Evolutionary conservation across 2,329 filamentous ascomycete genomes (phyloP).

Genomic region (Venturia effusa): DNA sequence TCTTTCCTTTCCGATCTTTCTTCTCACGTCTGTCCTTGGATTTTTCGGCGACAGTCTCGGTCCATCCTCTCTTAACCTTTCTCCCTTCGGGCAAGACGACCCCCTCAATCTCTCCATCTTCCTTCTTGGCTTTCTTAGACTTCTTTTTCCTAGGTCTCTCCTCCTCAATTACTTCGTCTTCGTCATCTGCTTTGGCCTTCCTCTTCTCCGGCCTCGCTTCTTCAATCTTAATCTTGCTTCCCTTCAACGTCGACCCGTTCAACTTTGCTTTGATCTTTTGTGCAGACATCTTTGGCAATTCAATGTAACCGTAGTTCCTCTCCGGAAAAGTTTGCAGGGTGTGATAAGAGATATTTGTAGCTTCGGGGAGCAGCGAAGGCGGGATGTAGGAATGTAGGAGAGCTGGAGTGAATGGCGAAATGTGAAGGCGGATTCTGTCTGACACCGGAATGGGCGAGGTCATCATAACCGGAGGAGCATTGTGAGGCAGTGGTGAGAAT

Average conservation of each 20-base stretch:
- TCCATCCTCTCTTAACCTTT: conserved; percentile 85
- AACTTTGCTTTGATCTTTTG: conserved; percentile 88
- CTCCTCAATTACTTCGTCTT: conserved; percentile 22
- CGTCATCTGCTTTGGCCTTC: conserved; percentile 35
- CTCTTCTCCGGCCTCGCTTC: conserved; percentile 59
- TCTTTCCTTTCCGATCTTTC: conserved; percentile 32
- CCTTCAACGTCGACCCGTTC: conserved; percentile 75
- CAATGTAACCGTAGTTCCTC: conserved; percentile 79
- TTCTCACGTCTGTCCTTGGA: conserved; percentile 25
- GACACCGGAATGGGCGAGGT: conserved; percentile 11
- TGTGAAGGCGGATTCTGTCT: conserved; percentile 56
- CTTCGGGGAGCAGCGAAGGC: conserved; percentile 51
- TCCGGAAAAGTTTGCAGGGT: conserved; percentile 79
- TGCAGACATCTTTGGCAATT: conserved; percentile 69
- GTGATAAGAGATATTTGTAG: conserved; percentile 82
- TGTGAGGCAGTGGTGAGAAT: neutral
- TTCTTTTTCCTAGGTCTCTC: conserved; percentile 22
- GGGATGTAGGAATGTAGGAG: conserved; percentile 65
- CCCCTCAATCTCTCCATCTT: conserved; percentile 47
- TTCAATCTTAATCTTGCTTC: conserved; percentile 75
- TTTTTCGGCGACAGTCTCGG: conserved; percentile 47
- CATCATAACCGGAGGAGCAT: conserved; percentile 14
- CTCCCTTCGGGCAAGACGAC: conserved; percentile 62
- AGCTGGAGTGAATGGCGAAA: conserved; percentile 70
- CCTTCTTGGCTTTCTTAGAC: conserved; percentile 31